These are phyloP conservation scores for Ophiocordyceps robertsii DNA, from an alignment of 2,329 filamentous ascomycete genomes.

Conservation along the genomic window DNA sequence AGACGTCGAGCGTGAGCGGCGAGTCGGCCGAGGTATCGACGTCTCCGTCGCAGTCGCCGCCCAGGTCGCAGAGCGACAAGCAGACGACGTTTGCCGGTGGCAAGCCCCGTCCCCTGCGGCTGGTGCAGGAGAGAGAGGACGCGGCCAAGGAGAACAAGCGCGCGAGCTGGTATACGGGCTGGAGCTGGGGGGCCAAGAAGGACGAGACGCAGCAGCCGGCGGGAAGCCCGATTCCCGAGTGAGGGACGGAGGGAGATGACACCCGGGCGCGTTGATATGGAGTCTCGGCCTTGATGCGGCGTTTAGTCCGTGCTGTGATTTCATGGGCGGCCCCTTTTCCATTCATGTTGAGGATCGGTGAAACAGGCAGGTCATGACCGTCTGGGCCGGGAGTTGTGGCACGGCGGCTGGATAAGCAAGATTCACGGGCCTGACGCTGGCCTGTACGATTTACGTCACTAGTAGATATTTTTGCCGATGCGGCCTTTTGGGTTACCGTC, in stretches of 20 bases:
- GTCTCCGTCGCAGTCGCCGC: slow-evolving; percentile 38
- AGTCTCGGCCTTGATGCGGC: neutral
- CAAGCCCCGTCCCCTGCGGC: slow-evolving; percentile 70
- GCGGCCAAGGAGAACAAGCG: slow-evolving; percentile 41
- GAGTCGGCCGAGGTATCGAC: slow-evolving; percentile 45
- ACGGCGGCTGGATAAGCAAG: slow-evolving; percentile 1
- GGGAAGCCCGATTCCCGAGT: slow-evolving; percentile 21
- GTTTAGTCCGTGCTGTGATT: neutral
- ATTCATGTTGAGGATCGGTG: neutral
- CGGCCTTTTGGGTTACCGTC: neutral
- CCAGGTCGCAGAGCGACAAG: slow-evolving; percentile 36
- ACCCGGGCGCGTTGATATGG: neutral
- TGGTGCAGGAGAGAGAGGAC: slow-evolving; percentile 68
- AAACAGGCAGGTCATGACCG: neutral
- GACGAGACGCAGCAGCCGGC: slow-evolving; percentile 24
- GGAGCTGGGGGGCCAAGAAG: slow-evolving; percentile 37
- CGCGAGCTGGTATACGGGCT: slow-evolving; percentile 50
- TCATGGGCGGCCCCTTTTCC: neutral
- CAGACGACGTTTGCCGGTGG: slow-evolving; percentile 46
- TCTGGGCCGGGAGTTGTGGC: neutral
- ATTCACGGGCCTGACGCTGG: neutral
- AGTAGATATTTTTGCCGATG: neutral
- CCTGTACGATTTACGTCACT: slow-evolving; percentile 1
- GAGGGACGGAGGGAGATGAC: slow-evolving; percentile 3
- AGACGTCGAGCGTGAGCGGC: slow-evolving; percentile 51